phyloP scores from a whole-genome alignment of 73 alveolate genomes.

The Stentor roeselii region DNA sequence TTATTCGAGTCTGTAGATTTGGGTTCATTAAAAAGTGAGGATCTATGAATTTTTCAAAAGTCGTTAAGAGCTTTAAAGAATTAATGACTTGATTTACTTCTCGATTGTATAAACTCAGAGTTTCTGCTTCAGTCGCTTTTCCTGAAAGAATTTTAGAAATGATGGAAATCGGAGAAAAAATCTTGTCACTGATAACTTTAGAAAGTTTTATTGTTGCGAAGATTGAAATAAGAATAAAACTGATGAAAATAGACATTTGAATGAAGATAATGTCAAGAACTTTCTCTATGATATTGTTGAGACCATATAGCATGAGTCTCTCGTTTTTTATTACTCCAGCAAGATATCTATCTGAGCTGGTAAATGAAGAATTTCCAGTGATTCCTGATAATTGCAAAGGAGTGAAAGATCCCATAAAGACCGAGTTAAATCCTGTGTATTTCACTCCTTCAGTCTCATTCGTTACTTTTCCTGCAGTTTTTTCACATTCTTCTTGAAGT shows the following conservation, averaged over 20 bases:
- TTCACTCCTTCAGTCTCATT: background rate
- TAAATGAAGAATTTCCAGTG: background rate
- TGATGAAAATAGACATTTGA: background rate
- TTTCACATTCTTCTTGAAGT: background rate
- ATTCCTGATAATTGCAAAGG: background rate
- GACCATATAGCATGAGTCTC: background rate
- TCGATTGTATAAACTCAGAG: background rate
- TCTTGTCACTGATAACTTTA: background rate
- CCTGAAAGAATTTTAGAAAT: background rate
- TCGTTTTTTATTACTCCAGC: background rate
- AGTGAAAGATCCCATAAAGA: background rate
- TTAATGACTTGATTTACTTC: constrained; percentile 7
- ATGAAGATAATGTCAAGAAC: background rate
- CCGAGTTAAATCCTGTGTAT: background rate
- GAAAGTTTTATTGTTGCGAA: background rate
- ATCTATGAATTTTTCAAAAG: constrained; percentile 14
- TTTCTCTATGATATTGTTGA: background rate
- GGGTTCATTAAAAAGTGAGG: constrained; percentile 5
- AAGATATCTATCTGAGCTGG: background rate
- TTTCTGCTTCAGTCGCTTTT: background rate
- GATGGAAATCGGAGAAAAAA: background rate
- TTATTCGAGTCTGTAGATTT: background rate
- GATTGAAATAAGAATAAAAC: background rate
- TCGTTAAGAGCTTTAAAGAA: background rate
- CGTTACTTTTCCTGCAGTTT: background rate